These are phyloP conservation scores for Hypoxylon sp. DNA, from an alignment of 2,329 filamentous ascomycete genomes.

Conservation along the genomic window DNA sequence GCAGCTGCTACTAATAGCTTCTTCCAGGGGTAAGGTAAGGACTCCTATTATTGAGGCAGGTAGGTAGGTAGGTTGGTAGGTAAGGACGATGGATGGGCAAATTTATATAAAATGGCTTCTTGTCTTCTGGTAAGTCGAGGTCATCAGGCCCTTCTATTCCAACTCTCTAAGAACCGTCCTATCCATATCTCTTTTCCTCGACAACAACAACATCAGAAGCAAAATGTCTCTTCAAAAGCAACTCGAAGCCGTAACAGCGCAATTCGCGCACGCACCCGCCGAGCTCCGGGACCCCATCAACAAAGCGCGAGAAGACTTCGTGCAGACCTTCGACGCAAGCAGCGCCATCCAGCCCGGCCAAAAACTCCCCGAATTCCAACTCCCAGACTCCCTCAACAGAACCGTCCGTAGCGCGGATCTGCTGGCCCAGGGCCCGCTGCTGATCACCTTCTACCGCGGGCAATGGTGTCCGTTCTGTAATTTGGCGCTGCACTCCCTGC, in stretches of 20 bases:
- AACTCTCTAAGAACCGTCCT: not conserved
- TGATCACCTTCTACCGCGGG: constrained; percentile 23
- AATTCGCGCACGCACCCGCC: not conserved
- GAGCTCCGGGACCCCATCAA: constrained; percentile 7
- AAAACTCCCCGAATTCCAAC: constrained; percentile 2
- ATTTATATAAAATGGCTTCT: not conserved
- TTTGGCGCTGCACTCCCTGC: constrained; percentile 9
- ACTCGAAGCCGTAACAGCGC: not conserved
- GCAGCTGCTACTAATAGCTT: not conserved
- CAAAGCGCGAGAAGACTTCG: not conserved
- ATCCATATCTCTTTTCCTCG: not conserved
- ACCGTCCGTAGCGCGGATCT: constrained; percentile 2
- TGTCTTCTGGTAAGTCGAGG: not conserved
- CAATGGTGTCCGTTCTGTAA: constrained; percentile 19
- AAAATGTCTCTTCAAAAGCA: constrained; percentile 8
- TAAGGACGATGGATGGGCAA: not conserved
- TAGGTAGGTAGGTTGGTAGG: not conserved
- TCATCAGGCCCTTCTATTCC: not conserved
- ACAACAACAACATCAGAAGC: not conserved
- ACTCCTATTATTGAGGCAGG: not conserved
- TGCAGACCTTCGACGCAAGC: constrained; percentile 5
- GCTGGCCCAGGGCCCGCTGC: not conserved
- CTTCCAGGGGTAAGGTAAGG: not conserved
- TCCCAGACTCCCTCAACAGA: constrained; percentile 4
- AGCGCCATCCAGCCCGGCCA: constrained; percentile 10